Evolutionary conservation across 2,329 filamentous ascomycete species (phyloP), one percentile per base, ranked within the genome.

Genomic region (Graphilbum fragrans): DNA sequence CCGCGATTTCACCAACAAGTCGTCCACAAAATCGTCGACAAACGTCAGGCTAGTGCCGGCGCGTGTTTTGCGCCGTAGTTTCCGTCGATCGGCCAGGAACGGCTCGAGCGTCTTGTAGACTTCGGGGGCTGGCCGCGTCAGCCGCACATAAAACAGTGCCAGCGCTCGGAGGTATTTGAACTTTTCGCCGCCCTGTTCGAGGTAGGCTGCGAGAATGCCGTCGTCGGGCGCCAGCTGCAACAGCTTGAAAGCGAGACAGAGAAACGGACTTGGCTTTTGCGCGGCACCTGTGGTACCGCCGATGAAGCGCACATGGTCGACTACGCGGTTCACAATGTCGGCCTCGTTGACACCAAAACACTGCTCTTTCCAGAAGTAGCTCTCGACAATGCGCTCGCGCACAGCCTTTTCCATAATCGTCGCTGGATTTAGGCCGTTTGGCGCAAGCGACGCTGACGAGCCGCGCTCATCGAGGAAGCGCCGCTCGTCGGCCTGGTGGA

Each of bases 291-390:
- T 86, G 5, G 87, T 94, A 50, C 92, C 92, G 48, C 88, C 92
- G 43, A 98, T 74, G 60, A 82, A 92, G 38, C 67, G 72, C 37
- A 98, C 74, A 61, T 80, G 72, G 52, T 90, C 82, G 21, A 86
- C 83, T 1, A 93, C 88, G 49, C 92, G 85, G 64, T 95, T 86
- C 53, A 94, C 82, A 6, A 98, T 68, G 60, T 80, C 75, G 40
- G 77, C 76, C 57, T 81, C 78, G 65, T 96, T 98, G 49, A 98
- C 72, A 34, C 84, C 92, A 63, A 96, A 98, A 60, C 92, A 95
- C 65, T 95, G 88, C 64, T 96, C 92, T 62, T 95, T 95, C 83
- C 87, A 98, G 67, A 94, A 98, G 65, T 94, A 93, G 41, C 80
- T 86, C 56, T 94, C 87, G 51, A 88, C 79, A 61, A 98, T 95